A percentile compares a stretch with the other conserved stretches of the same genome.
phyloP scores from a whole-genome alignment of 805 yeast species.

The Metschnikowia shivogae region DNA sequence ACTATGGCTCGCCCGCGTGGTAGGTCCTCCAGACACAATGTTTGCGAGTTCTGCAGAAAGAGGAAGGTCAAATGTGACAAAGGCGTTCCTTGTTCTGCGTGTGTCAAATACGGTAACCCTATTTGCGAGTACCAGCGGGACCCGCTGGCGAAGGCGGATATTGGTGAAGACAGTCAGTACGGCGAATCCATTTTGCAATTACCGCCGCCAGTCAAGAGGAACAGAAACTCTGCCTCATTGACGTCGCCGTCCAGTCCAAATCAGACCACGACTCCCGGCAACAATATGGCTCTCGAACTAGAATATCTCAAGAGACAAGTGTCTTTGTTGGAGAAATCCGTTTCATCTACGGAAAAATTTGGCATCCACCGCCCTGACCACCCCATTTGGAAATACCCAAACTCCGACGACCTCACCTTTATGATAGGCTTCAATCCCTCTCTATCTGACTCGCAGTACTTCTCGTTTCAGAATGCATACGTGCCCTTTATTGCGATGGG shows the following conservation, averaged over 20 bases:
- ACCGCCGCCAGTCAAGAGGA: background rate
- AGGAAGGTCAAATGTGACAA: conserved; percentile 23
- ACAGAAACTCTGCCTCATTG: background rate
- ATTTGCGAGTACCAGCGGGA: conserved; percentile 27
- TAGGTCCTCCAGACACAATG: conserved; percentile 7
- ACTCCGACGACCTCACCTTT: conserved; percentile 2
- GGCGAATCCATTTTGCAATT: conserved; percentile 10
- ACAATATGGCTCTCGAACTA: conserved; percentile 17
- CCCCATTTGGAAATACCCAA: conserved; percentile 8
- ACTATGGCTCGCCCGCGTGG: conserved; percentile 5
- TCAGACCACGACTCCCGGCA: background rate
- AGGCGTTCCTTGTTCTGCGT: conserved; percentile 23
- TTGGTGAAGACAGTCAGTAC: conserved; percentile 4
- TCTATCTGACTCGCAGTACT: conserved; percentile 23
- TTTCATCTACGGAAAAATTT: conserved; percentile 4
- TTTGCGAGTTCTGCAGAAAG: conserved; percentile 22
- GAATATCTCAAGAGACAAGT: conserved; percentile 19
- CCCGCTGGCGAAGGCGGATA: background rate
- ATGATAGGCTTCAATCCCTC: conserved; percentile 15
- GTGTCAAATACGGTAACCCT: conserved; percentile 28
- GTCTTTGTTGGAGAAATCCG: conserved; percentile 17
- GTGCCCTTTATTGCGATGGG: conserved; percentile 13
- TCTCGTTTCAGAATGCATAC: conserved; percentile 34
- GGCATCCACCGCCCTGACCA: background rate
- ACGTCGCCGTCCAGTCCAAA: background rate